Conservation (phyloP, 768 basidiomycete species). For the Podaxis mareebaensis region DNA sequence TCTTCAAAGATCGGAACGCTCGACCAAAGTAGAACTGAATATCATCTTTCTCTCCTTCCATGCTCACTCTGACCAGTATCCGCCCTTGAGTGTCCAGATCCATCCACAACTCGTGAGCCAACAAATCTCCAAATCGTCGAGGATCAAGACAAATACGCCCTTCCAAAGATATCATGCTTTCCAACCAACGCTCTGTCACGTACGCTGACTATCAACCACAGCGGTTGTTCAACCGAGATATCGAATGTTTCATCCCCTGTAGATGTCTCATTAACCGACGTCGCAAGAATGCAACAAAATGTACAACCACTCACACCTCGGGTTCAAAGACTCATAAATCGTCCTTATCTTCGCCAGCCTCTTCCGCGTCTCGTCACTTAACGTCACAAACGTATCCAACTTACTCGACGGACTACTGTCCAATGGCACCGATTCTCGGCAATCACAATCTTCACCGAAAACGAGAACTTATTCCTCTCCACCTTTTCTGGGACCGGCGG, state of each 20-base stretch:
- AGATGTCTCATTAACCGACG: background rate
- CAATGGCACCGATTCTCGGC: constrained; percentile 80
- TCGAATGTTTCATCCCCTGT: constrained; percentile 98
- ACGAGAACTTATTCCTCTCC: constrained; percentile 72
- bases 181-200: constrained; percentile 88
- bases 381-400: constrained; percentile 89
- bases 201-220: constrained; percentile 97
- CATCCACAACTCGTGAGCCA: constrained; percentile 91
- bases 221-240: constrained; percentile 86
- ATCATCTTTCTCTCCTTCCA: constrained; percentile 99
- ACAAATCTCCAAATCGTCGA: constrained; percentile 80
- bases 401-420: constrained; percentile 78
- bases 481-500: constrained; percentile 76
- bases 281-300: constrained; percentile 5
- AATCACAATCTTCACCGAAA: constrained; percentile 90
- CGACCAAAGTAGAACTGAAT: constrained; percentile 97
- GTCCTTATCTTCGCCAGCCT: constrained; percentile 94
- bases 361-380: constrained; percentile 90
- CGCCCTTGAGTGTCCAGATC: constrained; percentile 86
- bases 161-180: constrained; percentile 90
- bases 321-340: constrained; percentile 86
- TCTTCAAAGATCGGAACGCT: constrained; percentile 90
- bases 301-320: constrained; percentile 69
- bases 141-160: constrained; percentile 91
- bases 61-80: constrained; percentile 85